These are phyloP conservation scores for Abelmoschus esculentus DNA, from an alignment of 345 rosid genomes.

Conservation along the genomic window DNA sequence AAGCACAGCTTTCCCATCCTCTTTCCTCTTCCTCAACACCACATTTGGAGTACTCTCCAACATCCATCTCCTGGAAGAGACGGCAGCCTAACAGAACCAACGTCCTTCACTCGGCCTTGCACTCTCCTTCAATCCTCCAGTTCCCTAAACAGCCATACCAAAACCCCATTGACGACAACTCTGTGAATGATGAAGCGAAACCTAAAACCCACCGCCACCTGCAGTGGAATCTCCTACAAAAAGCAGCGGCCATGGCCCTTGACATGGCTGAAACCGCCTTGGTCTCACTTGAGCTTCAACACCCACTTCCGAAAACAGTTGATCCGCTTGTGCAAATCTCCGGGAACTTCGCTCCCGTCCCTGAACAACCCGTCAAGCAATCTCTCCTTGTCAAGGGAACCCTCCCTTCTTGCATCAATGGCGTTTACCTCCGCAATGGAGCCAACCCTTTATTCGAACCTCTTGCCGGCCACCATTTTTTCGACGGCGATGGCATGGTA, in stretches of 20 bases:
- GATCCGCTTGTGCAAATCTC: slow-evolving; percentile 77
- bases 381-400: slow-evolving; percentile 48
- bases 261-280: slow-evolving; percentile 64
- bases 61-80: slow-evolving; percentile 15
- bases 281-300: slow-evolving; percentile 46
- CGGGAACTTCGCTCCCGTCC: slow-evolving; percentile 89
- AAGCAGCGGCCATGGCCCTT: slow-evolving; percentile 52
- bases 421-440: slow-evolving; percentile 87
- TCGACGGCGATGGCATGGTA: slow-evolving; percentile 96
- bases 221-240: slow-evolving; percentile 58
- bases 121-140: slow-evolving; percentile 48
- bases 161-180: slow-evolving; percentile 17
- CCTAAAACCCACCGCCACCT: slow-evolving; percentile 7
- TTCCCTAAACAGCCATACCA: slow-evolving; percentile 43
- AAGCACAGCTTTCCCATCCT: slow-evolving; percentile 22
- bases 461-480: slow-evolving; percentile 77
- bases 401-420: slow-evolving; percentile 69
- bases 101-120: slow-evolving; percentile 29
- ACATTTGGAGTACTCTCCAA: slow-evolving; percentile 24
- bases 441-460: slow-evolving; percentile 89
- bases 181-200: not conserved
- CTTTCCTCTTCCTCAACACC: slow-evolving; percentile 18
- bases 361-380: slow-evolving; percentile 50
- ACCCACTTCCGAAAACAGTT: slow-evolving; percentile 65
- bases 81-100: slow-evolving; percentile 14